Conservation (phyloP, 2,329 filamentous ascomycete genomes). For the Aspergillus calidoustus region DNA sequence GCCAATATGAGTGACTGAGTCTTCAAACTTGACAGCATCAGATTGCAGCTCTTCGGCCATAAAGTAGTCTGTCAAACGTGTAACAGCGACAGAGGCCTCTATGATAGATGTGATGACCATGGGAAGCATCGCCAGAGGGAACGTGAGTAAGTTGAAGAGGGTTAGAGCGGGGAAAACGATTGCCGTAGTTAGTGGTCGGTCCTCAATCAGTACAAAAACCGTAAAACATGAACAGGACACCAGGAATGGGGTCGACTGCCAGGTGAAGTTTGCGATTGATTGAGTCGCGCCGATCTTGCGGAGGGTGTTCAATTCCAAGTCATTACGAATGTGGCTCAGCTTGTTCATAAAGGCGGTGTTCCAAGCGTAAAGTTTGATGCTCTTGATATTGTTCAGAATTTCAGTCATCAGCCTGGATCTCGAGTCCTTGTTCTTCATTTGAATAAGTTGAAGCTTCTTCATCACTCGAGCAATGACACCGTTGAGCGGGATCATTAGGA, state of each 20-base stretch:
- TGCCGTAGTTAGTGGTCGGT: conserved; percentile 83
- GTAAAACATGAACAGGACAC: conserved; percentile 97
- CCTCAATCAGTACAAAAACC: conserved; percentile 84
- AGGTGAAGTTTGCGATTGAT: conserved; percentile 94
- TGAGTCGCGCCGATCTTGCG: conserved; percentile 95
- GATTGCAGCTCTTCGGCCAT: conserved; percentile 86
- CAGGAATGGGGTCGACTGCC: conserved; percentile 95
- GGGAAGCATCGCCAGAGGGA: conserved; percentile 88
- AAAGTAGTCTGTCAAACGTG: conserved; percentile 82
- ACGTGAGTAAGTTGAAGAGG: conserved; percentile 93
- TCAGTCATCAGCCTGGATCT: conserved; percentile 93
- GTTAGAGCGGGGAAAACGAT: conserved; percentile 94
- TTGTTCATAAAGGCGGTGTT: conserved; percentile 97
- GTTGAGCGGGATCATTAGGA: conserved; percentile 96
- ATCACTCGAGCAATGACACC: conserved; percentile 89
- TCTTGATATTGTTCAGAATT: conserved; percentile 99
- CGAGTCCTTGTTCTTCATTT: conserved; percentile 99
- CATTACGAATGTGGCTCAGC: conserved; percentile 93
- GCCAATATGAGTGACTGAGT: conserved; percentile 73
- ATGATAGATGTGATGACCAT: conserved; percentile 99
- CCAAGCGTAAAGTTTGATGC: conserved; percentile 98
- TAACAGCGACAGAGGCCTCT: conserved; percentile 90
- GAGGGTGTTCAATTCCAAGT: conserved; percentile 91
- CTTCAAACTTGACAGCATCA: conserved; percentile 75
- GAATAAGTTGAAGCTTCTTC: conserved; percentile 90